Conservation (phyloP, 208 protist genomes). For the Vickermania spadyakhi region DNA sequence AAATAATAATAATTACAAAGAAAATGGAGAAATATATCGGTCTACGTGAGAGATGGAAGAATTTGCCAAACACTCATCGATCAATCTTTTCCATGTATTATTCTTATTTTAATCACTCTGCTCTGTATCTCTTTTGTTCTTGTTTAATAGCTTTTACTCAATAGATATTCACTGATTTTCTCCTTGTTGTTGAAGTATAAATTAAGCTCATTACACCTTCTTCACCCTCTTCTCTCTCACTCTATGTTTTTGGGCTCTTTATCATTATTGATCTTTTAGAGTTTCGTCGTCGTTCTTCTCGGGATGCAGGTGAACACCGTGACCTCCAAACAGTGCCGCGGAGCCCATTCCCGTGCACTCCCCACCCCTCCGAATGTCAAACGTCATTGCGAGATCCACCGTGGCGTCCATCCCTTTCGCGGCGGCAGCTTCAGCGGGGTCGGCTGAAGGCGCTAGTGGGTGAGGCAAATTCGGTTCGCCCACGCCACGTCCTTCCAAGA, state of each 20-base stretch:
- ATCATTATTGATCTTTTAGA: no score
- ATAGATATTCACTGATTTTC: neutral
- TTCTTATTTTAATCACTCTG: neutral
- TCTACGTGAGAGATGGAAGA: no score
- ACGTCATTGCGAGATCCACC: conserved; percentile 75
- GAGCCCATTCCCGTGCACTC: conserved; percentile 63
- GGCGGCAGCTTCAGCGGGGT: conserved; percentile 2
- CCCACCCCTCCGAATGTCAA: conserved; percentile 30
- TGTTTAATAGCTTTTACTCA: neutral
- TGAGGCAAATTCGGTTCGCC: conserved; percentile 12
- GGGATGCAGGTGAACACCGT: conserved; percentile 48
- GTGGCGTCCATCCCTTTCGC: conserved; percentile 15
- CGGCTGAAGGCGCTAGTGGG: neutral
- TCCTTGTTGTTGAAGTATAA: neutral
- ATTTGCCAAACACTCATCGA: no score
- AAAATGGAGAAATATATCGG: no score
- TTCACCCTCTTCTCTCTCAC: neutral
- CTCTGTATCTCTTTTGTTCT: neutral
- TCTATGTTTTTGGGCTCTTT: no score
- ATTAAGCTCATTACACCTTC: no score
- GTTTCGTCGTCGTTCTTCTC: neutral
- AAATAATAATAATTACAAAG: no score
- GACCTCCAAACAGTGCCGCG: conserved; percentile 47
- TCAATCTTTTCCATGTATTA: neutral
- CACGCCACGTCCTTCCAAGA: conserved; percentile 45